phyloP scores from a whole-genome alignment of 805 yeast genomes.

The Wickerhamiella brachini region DNA sequence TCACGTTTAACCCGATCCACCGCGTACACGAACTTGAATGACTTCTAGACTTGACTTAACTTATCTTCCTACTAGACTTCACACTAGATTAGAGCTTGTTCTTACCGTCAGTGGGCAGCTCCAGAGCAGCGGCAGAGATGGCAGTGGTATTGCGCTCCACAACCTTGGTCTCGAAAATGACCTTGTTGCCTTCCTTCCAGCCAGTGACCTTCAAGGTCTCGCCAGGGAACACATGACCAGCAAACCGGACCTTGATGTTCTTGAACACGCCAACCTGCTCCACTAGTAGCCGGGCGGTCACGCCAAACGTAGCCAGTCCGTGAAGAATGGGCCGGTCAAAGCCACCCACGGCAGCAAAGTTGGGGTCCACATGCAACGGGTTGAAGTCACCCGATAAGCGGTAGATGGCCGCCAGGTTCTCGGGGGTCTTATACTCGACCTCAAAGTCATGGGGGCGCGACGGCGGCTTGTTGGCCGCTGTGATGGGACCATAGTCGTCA shows the following conservation, averaged over 20 bases:
- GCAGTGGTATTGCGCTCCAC: constrained; percentile 68
- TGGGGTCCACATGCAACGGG: constrained; percentile 91
- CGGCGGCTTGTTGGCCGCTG: constrained; percentile 51
- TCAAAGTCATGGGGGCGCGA: constrained; percentile 52
- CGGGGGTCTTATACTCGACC: constrained; percentile 40
- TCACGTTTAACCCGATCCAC: no score
- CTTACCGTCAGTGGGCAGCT: constrained; percentile 26
- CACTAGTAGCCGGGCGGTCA: constrained; percentile 57
- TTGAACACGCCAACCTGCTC: constrained; percentile 71
- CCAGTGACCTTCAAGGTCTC: constrained; percentile 69
- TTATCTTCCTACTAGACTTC: no score
- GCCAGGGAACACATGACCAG: constrained; percentile 90
- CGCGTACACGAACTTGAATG: no score
- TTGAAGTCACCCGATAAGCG: constrained; percentile 88
- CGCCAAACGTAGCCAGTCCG: constrained; percentile 82
- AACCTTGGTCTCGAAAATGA: constrained; percentile 69
- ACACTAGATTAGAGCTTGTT: constrained; percentile 16
- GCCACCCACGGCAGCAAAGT: constrained; percentile 74
- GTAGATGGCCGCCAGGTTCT: constrained; percentile 77
- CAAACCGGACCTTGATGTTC: constrained; percentile 81
- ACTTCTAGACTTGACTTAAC: neutral
- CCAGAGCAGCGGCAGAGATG: constrained; percentile 78
- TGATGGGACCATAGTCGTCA: constrained; percentile 46
- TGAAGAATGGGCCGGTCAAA: constrained; percentile 82
- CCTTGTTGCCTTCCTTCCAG: constrained; percentile 65